phyloP scores from a whole-genome alignment of 306 rosid genomes.

The Nissolia schottii region DNA sequence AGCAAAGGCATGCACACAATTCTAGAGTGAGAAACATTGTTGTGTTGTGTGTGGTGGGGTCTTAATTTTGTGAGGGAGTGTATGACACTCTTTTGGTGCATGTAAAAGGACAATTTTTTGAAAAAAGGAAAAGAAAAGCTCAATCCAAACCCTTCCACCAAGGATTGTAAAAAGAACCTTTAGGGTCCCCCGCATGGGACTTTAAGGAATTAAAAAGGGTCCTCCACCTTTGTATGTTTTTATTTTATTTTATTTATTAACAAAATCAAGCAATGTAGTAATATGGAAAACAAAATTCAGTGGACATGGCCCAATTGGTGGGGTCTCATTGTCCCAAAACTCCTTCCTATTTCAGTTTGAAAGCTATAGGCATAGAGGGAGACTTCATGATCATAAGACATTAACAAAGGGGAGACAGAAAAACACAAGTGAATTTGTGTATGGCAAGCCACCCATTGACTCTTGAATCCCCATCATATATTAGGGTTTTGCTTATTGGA shows the following conservation, averaged over 20 bases:
- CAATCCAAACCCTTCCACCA: slow-evolving; percentile 29
- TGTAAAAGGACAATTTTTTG: too few species aligned
- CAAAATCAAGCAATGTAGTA: slow-evolving; percentile 42
- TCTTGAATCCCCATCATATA: slow-evolving; percentile 47
- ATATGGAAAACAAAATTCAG: slow-evolving; percentile 42
- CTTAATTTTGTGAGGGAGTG: slow-evolving; percentile 32
- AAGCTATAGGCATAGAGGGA: slow-evolving; percentile 27
- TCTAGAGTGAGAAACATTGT: slow-evolving; percentile 43
- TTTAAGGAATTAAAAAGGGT: slow-evolving; percentile 43
- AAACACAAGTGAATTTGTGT: slow-evolving; percentile 76
- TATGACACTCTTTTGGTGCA: slow-evolving; percentile 68
- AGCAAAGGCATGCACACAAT: slow-evolving; percentile 88
- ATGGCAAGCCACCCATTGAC: slow-evolving; percentile 52
- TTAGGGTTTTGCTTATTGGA: too few species aligned
- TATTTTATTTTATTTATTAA: slow-evolving; percentile 8
- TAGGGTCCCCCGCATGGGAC: slow-evolving; percentile 65
- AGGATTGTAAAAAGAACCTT: slow-evolving; percentile 13
- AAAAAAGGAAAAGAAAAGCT: too few species aligned
- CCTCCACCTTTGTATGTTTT: slow-evolving; percentile 39
- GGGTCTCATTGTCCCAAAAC: slow-evolving; percentile 46
- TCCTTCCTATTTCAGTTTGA: slow-evolving; percentile 37
- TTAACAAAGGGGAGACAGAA: slow-evolving; percentile 63
- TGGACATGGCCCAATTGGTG: slow-evolving; percentile 54
- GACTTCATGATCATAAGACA: slow-evolving; percentile 49
- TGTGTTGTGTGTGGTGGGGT: slow-evolving; percentile 34